Percentiles rank a stretch among this genome's conserved stretches.
Evolutionary conservation across 2,329 filamentous ascomycete genomes (phyloP).

Genomic region (Calonectria ilicicola): DNA sequence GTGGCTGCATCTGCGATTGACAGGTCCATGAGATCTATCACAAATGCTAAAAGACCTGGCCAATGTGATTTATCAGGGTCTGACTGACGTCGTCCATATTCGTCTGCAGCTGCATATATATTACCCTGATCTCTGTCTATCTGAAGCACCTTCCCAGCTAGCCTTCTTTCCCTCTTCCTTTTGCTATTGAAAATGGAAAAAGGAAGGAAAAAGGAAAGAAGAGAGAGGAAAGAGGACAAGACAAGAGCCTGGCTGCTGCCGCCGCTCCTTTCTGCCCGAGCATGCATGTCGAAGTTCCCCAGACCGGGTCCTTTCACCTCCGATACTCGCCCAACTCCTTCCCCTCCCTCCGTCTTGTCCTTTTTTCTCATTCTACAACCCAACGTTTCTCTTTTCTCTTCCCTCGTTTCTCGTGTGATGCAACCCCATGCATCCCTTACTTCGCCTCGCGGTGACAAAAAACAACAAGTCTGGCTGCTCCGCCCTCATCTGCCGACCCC

Average conservation of each 20-base stretch:
- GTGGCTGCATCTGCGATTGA: constrained; percentile 4
- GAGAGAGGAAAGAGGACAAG: no score
- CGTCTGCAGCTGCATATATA: neutral
- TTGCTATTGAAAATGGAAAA: neutral
- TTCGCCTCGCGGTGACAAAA: neutral
- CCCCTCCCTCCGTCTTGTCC: neutral
- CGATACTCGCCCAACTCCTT: neutral
- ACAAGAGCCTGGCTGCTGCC: neutral
- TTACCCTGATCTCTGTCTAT: neutral
- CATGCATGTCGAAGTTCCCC: neutral
- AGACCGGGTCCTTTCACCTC: neutral
- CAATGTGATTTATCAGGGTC: neutral
- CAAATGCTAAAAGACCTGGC: neutral
- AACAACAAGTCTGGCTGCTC: neutral
- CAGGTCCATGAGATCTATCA: constrained; percentile 10
- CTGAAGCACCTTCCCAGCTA: neutral
- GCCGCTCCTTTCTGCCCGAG: no score
- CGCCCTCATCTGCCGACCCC: neutral
- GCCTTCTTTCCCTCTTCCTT: neutral
- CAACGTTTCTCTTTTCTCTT: constrained; percentile 5
- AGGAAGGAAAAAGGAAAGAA: neutral
- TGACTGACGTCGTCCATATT: neutral
- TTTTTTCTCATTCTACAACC: neutral
- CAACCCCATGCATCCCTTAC: neutral
- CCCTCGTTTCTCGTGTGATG: neutral